Conservation (phyloP, 805 yeast species). For the Metschnikowia continentalis region DNA sequence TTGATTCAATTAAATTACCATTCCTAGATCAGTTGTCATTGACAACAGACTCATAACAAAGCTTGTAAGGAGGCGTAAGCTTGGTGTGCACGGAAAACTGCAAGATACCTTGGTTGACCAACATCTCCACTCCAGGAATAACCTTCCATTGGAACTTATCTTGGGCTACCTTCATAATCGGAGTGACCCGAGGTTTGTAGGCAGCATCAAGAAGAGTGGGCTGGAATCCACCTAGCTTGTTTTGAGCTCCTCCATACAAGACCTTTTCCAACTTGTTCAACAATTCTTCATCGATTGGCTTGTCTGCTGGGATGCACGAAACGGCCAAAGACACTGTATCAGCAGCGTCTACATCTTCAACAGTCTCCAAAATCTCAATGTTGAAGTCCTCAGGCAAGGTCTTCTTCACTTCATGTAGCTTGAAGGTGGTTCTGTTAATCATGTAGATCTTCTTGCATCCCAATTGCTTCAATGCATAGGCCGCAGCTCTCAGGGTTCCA, state of each 20-base stretch:
- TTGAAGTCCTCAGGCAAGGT: slow-evolving; percentile 59
- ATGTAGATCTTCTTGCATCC: slow-evolving; percentile 77
- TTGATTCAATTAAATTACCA: no score
- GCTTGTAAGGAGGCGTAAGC: slow-evolving; percentile 55
- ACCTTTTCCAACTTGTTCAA: slow-evolving; percentile 44
- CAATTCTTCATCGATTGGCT: slow-evolving; percentile 55
- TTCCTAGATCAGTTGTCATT: slow-evolving; percentile 11
- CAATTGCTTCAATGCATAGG: slow-evolving; percentile 73
- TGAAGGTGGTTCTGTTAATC: slow-evolving; percentile 72
- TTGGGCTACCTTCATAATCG: slow-evolving; percentile 74
- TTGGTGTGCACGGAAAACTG: slow-evolving; percentile 82
- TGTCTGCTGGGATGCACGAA: slow-evolving; percentile 82
- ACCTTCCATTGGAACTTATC: slow-evolving; percentile 66
- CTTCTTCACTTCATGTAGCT: slow-evolving; percentile 53
- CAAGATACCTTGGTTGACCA: slow-evolving; percentile 87
- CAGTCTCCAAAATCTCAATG: slow-evolving; percentile 52
- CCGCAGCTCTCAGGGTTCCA: slow-evolving; percentile 95
- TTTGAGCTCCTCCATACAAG: slow-evolving; percentile 37
- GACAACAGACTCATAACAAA: slow-evolving; percentile 58
- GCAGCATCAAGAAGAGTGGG: slow-evolving; percentile 85
- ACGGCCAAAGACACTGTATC: slow-evolving; percentile 57
- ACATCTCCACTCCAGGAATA: slow-evolving; percentile 88
- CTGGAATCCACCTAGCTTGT: slow-evolving; percentile 32
- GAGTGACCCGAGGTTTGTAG: slow-evolving; percentile 84
- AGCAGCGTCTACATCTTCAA: slow-evolving; percentile 42